Evolutionary conservation across 2,329 filamentous ascomycete species (phyloP).

Genomic region (Daldinia eschscholtzii): DNA sequence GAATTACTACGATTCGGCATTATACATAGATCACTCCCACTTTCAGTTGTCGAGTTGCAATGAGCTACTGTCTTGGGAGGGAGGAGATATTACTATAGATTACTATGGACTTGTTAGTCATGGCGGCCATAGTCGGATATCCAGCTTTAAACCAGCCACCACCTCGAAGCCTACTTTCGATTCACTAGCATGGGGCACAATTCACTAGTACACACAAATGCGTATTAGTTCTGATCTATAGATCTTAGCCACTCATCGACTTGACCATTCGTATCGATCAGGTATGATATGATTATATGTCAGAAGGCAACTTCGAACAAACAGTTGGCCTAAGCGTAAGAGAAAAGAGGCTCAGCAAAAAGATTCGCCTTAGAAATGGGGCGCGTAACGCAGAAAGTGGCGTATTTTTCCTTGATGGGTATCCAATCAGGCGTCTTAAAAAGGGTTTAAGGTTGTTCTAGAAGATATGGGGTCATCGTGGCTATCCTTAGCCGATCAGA

Average conservation of each 20-base stretch:
- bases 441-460: slow-evolving; percentile 37
- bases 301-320: background rate
- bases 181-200: background rate
- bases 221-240: background rate
- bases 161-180: background rate
- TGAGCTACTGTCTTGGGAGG: background rate
- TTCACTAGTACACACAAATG: background rate
- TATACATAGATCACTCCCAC: background rate
- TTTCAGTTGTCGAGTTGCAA: background rate
- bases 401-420: slow-evolving; percentile 17
- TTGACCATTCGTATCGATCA: background rate
- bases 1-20: background rate
- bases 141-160: background rate
- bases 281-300: background rate
- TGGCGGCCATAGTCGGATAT: slow-evolving; percentile 1
- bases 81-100: slow-evolving; percentile 12
- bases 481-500: slow-evolving; percentile 32
- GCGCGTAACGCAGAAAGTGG: slow-evolving; percentile 31
- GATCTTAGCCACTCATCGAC: background rate
- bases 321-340: background rate
- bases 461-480: slow-evolving; percentile 29
- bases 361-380: slow-evolving; percentile 18
- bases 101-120: slow-evolving; percentile 2
- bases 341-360: slow-evolving; percentile 28
- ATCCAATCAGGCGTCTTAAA: slow-evolving; percentile 17